phyloP scores from a whole-genome alignment of 768 basidiomycete species.

The Pisolithus albus region DNA sequence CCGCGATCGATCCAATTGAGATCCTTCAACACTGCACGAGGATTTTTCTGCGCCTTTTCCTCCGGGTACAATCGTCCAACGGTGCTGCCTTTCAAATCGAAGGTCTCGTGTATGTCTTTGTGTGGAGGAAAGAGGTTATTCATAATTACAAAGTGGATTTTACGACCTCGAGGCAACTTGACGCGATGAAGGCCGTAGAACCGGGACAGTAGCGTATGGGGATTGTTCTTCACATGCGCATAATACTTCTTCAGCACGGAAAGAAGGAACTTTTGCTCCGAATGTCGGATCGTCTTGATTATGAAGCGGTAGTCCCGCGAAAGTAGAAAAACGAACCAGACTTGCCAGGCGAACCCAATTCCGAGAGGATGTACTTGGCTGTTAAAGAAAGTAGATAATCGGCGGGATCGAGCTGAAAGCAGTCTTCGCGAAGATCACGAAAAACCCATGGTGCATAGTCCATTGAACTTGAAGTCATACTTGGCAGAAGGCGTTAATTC shows the following conservation, averaged over 20 bases:
- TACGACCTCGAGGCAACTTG: conserved; percentile 86
- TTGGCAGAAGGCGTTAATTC: conserved; percentile 96
- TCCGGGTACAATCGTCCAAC: conserved; percentile 85
- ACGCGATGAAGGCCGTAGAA: conserved; percentile 98
- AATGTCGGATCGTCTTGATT: conserved; percentile 96
- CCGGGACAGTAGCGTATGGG: conserved; percentile 86
- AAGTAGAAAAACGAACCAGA: conserved; percentile 99
- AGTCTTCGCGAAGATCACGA: conserved; percentile 87
- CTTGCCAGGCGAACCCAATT: conserved; percentile 96
- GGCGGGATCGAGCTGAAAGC: conserved; percentile 93
- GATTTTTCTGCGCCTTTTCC: conserved; percentile 69
- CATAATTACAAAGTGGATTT: conserved; percentile 99
- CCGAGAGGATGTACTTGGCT: conserved; percentile 95
- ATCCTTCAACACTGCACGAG: conserved; percentile 89
- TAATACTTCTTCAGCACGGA: conserved; percentile 80
- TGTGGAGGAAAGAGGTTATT: conserved; percentile 99
- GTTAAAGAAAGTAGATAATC: conserved; percentile 97
- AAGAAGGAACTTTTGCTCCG: conserved; percentile 90
- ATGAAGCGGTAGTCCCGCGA: conserved; percentile 98
- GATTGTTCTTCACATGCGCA: conserved; percentile 79
- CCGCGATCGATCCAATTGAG: conserved; percentile 89
- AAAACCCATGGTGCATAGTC: conserved; percentile 99
- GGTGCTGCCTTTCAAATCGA: conserved; percentile 93
- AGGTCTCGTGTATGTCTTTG: conserved; percentile 96
- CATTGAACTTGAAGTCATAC: conserved; percentile 99